These are phyloP conservation scores for Forsythia suspensa DNA, from an alignment of 257 asterid genomes.

Conservation along the genomic window DNA sequence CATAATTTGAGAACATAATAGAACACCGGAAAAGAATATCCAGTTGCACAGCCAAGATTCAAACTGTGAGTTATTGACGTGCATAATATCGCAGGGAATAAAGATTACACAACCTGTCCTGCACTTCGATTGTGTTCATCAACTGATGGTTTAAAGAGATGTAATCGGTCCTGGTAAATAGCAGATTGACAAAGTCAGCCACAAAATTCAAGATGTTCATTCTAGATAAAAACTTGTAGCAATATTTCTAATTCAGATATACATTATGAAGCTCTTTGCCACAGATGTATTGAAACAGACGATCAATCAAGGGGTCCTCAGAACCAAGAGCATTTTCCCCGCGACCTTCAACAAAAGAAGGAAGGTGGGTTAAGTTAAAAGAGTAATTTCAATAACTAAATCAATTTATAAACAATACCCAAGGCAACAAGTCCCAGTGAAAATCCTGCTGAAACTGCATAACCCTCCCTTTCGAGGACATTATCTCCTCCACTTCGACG, in stretches of 20 bases:
- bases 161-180: constrained; percentile 58
- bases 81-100: constrained; percentile 4
- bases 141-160: constrained; percentile 40
- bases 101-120: constrained; percentile 62
- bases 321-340: constrained; percentile 91
- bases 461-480: constrained; percentile 98
- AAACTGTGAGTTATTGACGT: not conserved
- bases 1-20: constrained; percentile 25
- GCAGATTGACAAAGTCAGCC: constrained; percentile 17
- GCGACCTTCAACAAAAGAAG: constrained; percentile 55
- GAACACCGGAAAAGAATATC: constrained; percentile 15
- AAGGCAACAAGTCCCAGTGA: constrained; percentile 90
- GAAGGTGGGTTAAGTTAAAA: constrained; percentile 19
- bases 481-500: constrained; percentile 99
- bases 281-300: constrained; percentile 78
- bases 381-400: constrained; percentile 13
- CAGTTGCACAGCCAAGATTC: not conserved
- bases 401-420: constrained; percentile 48
- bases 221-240: constrained; percentile 6
- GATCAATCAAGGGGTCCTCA: constrained; percentile 69
- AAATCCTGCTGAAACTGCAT: constrained; percentile 96
- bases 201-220: constrained; percentile 27
- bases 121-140: constrained; percentile 70
- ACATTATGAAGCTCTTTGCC: constrained; percentile 78
- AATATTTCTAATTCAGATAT: constrained; percentile 20